Conservation (phyloP, 2,329 filamentous ascomycete genomes). For the Cordyceps cateniannulata region DNA sequence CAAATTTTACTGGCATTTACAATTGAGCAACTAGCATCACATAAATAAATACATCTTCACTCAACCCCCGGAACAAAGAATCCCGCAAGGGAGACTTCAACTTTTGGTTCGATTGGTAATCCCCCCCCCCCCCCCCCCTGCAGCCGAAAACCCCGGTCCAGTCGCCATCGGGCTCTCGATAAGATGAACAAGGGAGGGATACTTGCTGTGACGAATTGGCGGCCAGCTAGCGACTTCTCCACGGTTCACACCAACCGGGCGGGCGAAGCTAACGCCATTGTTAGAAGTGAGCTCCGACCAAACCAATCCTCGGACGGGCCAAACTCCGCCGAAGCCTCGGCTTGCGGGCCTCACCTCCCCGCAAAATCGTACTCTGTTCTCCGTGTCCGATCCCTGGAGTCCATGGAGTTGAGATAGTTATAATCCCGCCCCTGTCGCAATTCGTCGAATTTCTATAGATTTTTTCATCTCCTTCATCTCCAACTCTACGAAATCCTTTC, state of each 20-base stretch:
- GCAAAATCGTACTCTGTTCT: constrained; percentile 17
- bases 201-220: not conserved
- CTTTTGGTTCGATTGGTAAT: not conserved
- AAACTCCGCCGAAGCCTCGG: constrained; percentile 21
- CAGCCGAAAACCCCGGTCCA: not conserved
- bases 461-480: not conserved
- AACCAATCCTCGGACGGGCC: not conserved
- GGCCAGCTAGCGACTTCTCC: no score
- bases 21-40: not conserved
- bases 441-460: not conserved
- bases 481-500: not conserved
- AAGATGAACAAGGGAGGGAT: no score
- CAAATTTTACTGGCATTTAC: not conserved
- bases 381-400: constrained; percentile 16
- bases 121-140: not conserved
- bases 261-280: not conserved
- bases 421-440: not conserved
- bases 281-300: not conserved
- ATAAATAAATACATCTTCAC: not conserved
- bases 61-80: not conserved
- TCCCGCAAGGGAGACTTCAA: not conserved
- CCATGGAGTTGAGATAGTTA: not conserved
- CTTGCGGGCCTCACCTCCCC: constrained; percentile 18
- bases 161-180: not conserved
- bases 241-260: no score